Percentiles rank a stretch among this genome's conserved stretches.
Evolutionary conservation across 2,329 filamentous ascomycete species (phyloP).

Genomic region (Talaromyces sp.): DNA sequence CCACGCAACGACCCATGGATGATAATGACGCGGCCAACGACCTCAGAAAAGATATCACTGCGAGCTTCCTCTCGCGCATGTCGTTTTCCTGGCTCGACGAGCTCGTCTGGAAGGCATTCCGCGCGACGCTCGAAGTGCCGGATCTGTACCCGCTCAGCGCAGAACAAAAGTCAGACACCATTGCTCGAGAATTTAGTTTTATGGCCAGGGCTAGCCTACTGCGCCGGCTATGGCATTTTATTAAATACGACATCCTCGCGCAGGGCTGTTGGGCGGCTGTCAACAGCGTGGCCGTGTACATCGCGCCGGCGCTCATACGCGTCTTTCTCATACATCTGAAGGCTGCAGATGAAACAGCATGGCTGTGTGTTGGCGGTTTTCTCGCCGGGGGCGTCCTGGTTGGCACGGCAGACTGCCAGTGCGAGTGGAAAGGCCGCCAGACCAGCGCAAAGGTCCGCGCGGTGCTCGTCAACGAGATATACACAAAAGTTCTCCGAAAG

Average conservation of each 20-base stretch:
- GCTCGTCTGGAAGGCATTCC: conserved; percentile 1
- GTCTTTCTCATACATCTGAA: not conserved
- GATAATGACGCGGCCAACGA: not conserved
- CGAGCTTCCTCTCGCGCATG: not conserved
- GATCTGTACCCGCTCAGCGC: not conserved
- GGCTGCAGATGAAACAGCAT: not conserved
- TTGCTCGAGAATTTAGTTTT: not conserved
- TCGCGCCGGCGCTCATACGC: not conserved
- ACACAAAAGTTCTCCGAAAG: not conserved
- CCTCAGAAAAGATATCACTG: not conserved
- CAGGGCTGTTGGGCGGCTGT: conserved; percentile 1
- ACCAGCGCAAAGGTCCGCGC: not conserved
- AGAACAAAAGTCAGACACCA: not conserved
- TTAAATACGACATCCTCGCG: not conserved
- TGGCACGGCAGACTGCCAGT: not conserved
- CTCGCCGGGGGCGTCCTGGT: not conserved
- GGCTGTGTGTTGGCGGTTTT: not conserved
- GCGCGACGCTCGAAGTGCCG: not conserved
- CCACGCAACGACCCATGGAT: not conserved
- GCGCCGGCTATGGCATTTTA: not conserved
- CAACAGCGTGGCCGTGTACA: not conserved
- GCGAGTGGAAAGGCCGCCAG: not conserved
- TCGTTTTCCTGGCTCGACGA: conserved; percentile 1
- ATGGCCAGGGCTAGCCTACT: not conserved
- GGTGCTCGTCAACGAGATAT: conserved; percentile 1